Percentiles rank a stretch among this genome's conserved stretches.
These are phyloP conservation scores for Coprinopsis sp. DNA, from an alignment of 768 basidiomycete genomes.

Conservation along the genomic window DNA sequence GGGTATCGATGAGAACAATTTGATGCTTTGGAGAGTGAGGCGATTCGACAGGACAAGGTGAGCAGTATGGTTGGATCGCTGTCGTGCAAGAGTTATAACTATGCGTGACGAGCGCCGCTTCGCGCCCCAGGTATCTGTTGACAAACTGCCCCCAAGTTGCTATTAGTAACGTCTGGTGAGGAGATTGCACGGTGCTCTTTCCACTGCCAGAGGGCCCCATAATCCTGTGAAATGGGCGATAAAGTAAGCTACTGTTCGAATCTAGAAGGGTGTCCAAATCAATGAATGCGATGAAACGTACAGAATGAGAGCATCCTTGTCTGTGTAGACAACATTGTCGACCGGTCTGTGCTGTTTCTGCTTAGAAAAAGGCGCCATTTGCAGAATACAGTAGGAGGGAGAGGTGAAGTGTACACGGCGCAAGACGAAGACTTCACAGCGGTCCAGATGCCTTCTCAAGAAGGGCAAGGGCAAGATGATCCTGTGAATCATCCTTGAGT, in stretches of 20 bases:
- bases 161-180: neutral
- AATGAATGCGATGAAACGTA: too few relatives aligned
- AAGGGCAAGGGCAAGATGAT: too few relatives aligned
- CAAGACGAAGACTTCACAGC: too few relatives aligned
- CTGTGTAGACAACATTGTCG: too few relatives aligned
- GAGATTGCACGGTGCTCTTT: neutral
- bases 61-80: neutral
- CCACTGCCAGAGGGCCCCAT: conserved; percentile 1
- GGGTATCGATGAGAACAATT: conserved; percentile 1
- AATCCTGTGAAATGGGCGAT: neutral
- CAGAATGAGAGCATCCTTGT: conserved; percentile 1
- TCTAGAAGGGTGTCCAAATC: too few relatives aligned
- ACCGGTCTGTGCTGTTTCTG: too few relatives aligned
- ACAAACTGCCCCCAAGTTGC: neutral
- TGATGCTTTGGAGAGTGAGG: neutral
- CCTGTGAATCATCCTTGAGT: too few relatives aligned
- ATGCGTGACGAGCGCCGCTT: neutral
- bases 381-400: too few relatives aligned
- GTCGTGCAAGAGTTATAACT: neutral
- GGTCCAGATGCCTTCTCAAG: too few relatives aligned
- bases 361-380: too few relatives aligned
- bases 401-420: too few relatives aligned
- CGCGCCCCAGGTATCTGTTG: neutral
- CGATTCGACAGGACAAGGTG: neutral
- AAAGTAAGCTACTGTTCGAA: neutral